Conservation (phyloP, 352 stramenopile species). For the Albugo candida region DNA sequence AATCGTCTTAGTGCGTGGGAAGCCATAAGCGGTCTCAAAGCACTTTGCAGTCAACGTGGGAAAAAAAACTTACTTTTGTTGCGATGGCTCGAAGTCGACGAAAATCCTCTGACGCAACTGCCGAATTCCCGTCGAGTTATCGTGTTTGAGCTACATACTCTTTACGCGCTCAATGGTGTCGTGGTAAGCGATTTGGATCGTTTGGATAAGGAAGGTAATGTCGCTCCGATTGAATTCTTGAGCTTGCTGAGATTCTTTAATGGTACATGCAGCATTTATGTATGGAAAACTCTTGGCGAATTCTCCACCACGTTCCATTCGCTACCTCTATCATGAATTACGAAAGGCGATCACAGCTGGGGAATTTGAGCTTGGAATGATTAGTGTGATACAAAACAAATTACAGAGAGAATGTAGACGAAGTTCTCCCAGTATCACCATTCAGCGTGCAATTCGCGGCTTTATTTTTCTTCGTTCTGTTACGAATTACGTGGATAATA, state of each 20-base stretch:
- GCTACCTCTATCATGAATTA: not conserved
- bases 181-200: conserved; percentile 25
- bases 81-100: conserved; percentile 32
- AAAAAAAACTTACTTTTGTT: conserved; percentile 2
- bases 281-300: no score
- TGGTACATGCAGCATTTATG: no score
- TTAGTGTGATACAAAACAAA: not conserved
- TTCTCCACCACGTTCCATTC: not conserved
- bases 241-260: no score
- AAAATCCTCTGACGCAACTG: conserved; percentile 38
- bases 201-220: not conserved
- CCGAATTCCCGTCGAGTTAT: conserved; percentile 34
- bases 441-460: conserved; percentile 22
- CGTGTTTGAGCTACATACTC: conserved; percentile 37
- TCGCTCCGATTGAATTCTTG: no score
- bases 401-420: not conserved
- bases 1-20: conserved; percentile 31
- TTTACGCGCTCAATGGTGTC: conserved; percentile 39
- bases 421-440: conserved; percentile 13
- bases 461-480: conserved; percentile 23
- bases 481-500: conserved; percentile 19
- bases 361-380: not conserved
- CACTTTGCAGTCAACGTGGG: conserved; percentile 2
- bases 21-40: conserved; percentile 27
- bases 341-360: not conserved